Base-by-base conservation (phyloP, 345 rosid species). In the Citrus australasica region DNA sequence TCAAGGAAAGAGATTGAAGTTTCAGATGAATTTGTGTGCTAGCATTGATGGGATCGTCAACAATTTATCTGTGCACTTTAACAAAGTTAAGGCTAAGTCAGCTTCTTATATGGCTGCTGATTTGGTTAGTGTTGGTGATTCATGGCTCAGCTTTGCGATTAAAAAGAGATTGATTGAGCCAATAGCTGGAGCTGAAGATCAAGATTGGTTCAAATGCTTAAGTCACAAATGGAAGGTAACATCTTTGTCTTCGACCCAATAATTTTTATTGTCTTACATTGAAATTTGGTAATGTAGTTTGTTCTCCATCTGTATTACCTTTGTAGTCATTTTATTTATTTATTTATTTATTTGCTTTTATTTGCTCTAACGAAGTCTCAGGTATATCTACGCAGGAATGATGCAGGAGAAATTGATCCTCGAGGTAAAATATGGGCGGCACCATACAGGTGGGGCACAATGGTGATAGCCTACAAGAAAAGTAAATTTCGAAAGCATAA, bases 391-490 rank as follows among this genome's bases (percentile, higher is more conserved):
- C 80, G 98, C 90, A 91, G 98, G 91, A 91, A 93, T 82, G 27
- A 42, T 76, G 85, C 84, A 25, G 99, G 98, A 21, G 88, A 89
- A 46, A 84, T 88, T 62, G 94, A 90, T 83, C 80, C 86, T 67
- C 84, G 85, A 4, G 97, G 98, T 82, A 86, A 91, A 84, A 81
- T 87, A 28, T 93, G 99, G 98, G 98, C 90, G 59, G 96, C 92
- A 73, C 97, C 99, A 46, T 93, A 95, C 74, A 86, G 98, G 22
- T 93, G 98, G 98, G 97, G 97, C 10, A 79, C 84, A 74, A 86
- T 95, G 87, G 99, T 95, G 19, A 92, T 95, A 70, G 98, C 98
- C 63, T 95, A 91, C 90, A 95, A 90, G 85, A 87, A 81, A 86
- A 93, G 88, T 86, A 89, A 87, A 81, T 91, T 93, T 85, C 79